Evolutionary conservation across 2,329 filamentous ascomycete genomes (phyloP), one percentile per base, ranked within the genome.

Genomic region (Graphilbum ipis-grandicollis): DNA sequence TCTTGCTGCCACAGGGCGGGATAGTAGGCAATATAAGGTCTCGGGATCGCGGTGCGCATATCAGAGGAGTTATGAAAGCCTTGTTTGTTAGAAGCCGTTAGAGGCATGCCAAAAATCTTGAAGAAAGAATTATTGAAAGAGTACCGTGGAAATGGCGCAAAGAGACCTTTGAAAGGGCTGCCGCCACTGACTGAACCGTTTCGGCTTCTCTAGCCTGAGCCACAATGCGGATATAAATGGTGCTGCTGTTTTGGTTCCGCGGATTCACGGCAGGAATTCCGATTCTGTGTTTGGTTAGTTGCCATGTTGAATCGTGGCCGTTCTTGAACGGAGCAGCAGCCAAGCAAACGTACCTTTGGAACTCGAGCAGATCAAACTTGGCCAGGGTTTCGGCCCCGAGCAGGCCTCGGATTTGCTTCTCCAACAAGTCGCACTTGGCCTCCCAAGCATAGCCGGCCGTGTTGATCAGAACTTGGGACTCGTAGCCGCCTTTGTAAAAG

Each of bases 401-500:
- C n/a, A 44, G 40, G 28, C 42, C 34, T 29, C 44, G 34, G 2
- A 38, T 36, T 22, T 42, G 40, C 33, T 39, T 34, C 21, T 42
- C 40, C 37, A 42, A 37, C 40, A 37, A 39, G 9, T 25, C 33
- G 33, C 40, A 42, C 40, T 43, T 37, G n/a, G 31, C 32, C 9
- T 38, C 34, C 37, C 17, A 37, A 33, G 15, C 37, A 43, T 68
- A 68, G 0, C 63, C 64, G 0, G 57, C 57, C 1, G 60, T 58
- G 38, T 66, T 65, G 19, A 62, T 17, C 0, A 63, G 46, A 4
- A 61, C 34, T 28, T 41, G 36, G 15, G 36, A 36, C 34, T 41
- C 36, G 31, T 38, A 41, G 19, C 53, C 54, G 19, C 48, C 53
- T 13, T 53, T 49, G 39, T 65, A 66, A 41, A 62, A 65, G 10